Evolutionary conservation across 352 stramenopile genomes (phyloP), one percentile per base, ranked within the genome.

Genomic region (Thalassiosira hispida): DNA sequence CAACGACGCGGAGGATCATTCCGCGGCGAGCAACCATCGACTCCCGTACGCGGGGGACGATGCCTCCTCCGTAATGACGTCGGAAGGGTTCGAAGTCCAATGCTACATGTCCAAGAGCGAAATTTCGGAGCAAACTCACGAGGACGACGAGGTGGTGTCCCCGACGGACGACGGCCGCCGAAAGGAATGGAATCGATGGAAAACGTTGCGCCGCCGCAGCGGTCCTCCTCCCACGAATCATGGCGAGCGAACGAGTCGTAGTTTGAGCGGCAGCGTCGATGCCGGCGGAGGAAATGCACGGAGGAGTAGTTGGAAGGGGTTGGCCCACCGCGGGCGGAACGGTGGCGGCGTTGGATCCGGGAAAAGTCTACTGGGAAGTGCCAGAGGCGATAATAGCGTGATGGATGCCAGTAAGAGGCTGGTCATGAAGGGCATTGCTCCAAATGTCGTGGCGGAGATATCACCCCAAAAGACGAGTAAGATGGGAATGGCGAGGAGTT

Each of bases 111-210:
- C 52, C 22, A 61, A 42, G 44, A 44, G 52, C n/a, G 52, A 42
- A 9, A 12, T 44, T 8, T 42, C 22, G 18, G 55, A 47, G 29
- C 20, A 49, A 18, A 47, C 23, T 31, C 23, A 22, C 29, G 31
- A 29, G 14, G 52, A n/a, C n/a, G n/a, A n/a, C n/a, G n/a, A n/a
- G 31, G 31, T 9, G 31, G 8, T 38, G 14, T 47, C 27, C 22
- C 29, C 27, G 23, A 47, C 29, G 20, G 16, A n/a, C 12, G 47
- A 46, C 5, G 29, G 14, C 47, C 55, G 31, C 20, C 7, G 38
- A 44, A 63, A 40, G 31, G 27, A 63, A 14, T n/a, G 46, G 20
- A 31, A 63, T 46, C 25, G 31, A 47, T 16, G 25, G 55, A 63
- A 40, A 14, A 47, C 8, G 42, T 38, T 61, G 23, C 18, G 16